A percentile compares a stretch with the other conserved stretches of the same genome.
Evolutionary conservation across 2,329 filamentous ascomycete genomes (phyloP).

Genomic region (Phialemonium atrogriseum): DNA sequence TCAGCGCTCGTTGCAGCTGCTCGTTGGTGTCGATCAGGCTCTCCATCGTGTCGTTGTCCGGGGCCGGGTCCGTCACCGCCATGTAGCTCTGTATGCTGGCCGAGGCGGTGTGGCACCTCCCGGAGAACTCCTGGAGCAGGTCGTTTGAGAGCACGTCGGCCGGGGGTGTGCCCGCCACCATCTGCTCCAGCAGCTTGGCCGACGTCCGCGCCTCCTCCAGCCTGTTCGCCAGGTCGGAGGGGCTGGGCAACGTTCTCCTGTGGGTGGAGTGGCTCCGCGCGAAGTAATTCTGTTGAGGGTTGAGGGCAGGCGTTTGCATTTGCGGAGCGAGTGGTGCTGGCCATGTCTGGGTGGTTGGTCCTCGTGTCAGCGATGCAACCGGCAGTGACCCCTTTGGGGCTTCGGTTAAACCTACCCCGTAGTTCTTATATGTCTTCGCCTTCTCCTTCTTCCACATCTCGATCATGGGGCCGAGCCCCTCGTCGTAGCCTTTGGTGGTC

Average conservation of each 20-base stretch:
- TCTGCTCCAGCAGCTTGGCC: constrained; percentile 84
- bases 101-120: constrained; percentile 74
- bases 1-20: constrained; percentile 73
- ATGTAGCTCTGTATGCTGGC: constrained; percentile 83
- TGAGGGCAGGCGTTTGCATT: constrained; percentile 22
- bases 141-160: constrained; percentile 73
- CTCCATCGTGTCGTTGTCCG: constrained; percentile 91
- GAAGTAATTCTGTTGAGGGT: constrained; percentile 49
- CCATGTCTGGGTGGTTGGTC: constrained; percentile 13
- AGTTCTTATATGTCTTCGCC: constrained; percentile 47
- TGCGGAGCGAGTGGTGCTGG: constrained; percentile 20
- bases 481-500: constrained; percentile 62
- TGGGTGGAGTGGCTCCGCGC: constrained; percentile 37
- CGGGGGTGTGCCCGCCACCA: constrained; percentile 76
- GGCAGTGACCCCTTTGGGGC: constrained; percentile 9
- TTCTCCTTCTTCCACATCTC: constrained; percentile 91
- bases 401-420: constrained; percentile 32
- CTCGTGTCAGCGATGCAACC: constrained; percentile 6
- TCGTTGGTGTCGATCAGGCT: constrained; percentile 93
- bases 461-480: constrained; percentile 61
- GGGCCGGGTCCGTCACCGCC: constrained; percentile 64
- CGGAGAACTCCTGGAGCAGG: constrained; percentile 85
- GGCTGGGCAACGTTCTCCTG: constrained; percentile 51
- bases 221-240: constrained; percentile 70
- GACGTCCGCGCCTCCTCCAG: constrained; percentile 88